Base-by-base conservation (phyloP, 2,329 filamentous ascomycete genomes). In the Aspergillus glaucus region DNA sequence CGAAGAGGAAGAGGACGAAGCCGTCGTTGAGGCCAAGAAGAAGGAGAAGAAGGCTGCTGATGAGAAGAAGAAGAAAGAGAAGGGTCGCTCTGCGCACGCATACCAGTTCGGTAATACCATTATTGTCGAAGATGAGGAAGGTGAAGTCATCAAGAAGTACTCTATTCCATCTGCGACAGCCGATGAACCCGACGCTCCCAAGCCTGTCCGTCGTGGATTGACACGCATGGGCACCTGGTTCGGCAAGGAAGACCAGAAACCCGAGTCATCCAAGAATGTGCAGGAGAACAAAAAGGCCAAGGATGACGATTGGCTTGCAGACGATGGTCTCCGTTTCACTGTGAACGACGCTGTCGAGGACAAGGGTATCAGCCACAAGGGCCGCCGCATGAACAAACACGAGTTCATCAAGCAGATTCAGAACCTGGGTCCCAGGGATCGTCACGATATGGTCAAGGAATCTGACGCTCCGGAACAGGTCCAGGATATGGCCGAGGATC, bases 91-190 rank as follows among this genome's bases (percentile, higher is more conserved):
- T 40, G 82, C 82, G 34, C 78, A 82, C 50, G 82, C 82, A 1
- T 85, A 85, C 58, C 82, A 85, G 53, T 85, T 84, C 56, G 82
- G 82, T 45, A 84, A 84, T 57, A 85, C 82, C n/a, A 82, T 85
- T 55, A 85, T 85, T 62, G 80, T 85, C 14, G 82, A 85, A 62
- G 82, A 85, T 55, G 81, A 84, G 59, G 80, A 85, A 56, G 82
- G 82, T 22, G 82, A 85, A 63, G 82, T 85, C 22, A 75, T 85
- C 66, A 85, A 84, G 71, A 85, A 83, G 60, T 85, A 84, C 62
- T 80, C 81, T 44, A 83, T 85, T 47, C 80, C 79, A 6, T 67
- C 69, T 46, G 53, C 62, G 26, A 50, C 57, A 6, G 60, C 63
- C 44, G 36, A 52, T 15, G 53, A 62, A 19, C 48, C 59, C 34